A percentile compares a stretch with the other conserved stretches of the same genome.
phyloP scores from a whole-genome alignment of 2,329 filamentous ascomycete species.

The Arthroderma sp. region DNA sequence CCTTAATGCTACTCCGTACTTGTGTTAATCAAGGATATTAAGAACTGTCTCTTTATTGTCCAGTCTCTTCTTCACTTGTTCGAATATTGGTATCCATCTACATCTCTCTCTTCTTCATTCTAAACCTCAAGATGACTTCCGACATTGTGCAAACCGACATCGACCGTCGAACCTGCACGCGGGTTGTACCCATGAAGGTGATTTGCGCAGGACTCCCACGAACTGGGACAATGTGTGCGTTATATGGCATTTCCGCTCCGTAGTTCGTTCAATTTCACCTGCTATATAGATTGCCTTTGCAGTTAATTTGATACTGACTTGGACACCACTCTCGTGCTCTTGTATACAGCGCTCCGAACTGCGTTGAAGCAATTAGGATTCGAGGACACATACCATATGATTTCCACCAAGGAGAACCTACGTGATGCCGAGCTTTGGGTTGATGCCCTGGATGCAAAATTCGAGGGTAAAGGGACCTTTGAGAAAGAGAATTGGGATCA shows the following conservation, averaged over 20 bases:
- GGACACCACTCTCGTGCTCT: not conserved
- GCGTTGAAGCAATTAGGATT: constrained; percentile 55
- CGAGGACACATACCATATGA: constrained; percentile 60
- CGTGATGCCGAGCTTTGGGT: constrained; percentile 58
- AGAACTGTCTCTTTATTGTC: no score
- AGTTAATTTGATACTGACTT: not conserved
- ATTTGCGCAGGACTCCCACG: constrained; percentile 6
- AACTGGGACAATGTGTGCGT: constrained; percentile 6
- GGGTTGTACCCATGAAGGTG: constrained; percentile 6
- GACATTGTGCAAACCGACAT: not conserved
- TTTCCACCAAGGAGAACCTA: constrained; percentile 56
- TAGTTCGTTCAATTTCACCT: not conserved
- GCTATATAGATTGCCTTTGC: not conserved
- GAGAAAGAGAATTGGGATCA: constrained; percentile 56
- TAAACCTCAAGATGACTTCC: no score
- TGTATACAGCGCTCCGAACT: constrained; percentile 42
- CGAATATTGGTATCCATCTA: no score
- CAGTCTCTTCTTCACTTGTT: no score
- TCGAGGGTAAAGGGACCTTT: constrained; percentile 48
- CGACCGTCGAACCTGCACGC: constrained; percentile 3
- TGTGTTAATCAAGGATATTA: no score
- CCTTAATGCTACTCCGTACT: no score
- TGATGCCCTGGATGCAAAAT: constrained; percentile 52
- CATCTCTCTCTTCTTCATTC: no score
- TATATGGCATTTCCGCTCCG: not conserved